Evolutionary conservation across 2,329 filamentous ascomycete species (phyloP), one percentile per base, ranked within the genome.

Genomic region (Mariannaea sp.): DNA sequence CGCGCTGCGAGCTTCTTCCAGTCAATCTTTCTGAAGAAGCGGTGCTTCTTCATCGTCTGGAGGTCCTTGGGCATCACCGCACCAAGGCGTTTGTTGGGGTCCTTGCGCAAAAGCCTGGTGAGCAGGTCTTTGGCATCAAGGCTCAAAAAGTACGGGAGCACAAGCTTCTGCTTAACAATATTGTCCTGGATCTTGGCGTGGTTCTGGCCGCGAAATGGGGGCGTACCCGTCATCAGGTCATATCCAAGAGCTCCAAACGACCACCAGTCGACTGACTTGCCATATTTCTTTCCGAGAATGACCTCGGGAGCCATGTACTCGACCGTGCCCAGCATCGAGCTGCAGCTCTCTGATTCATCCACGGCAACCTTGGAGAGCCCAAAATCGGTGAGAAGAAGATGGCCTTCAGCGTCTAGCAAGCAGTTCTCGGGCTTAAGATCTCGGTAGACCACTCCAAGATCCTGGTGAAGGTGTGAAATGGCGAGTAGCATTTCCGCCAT

Each of bases 281-380:
- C 92, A 71, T 99, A 99, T 61, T 90, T 87, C 60, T 89, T 86
- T 56, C 92, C 92, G 57, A 87, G 83, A 56, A 99, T 85, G 45
- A 99, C 89, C 74, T 99, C 94, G 1, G 94, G 94, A 0, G 94
- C 95, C 94, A 99, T 99, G 80, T 99, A 99, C 71, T 97, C 94
- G 53, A 97, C 88, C 0, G 94, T 99, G 44, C 94, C 94, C 8
- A 97, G 84, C 61, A 97, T 88, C 35, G 91, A 96, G 73, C 92
- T 90, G 79, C 93, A 97, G 49, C 71, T 77, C 35, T 85, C 85
- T 3, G 68, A 65, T 16, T 68, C 66, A 53, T 92, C 87, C 13
- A 94, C 82, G 1, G 92, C 87, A 26, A 97, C 94, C 74, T 99
- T 99, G 75, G 90, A 96, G 14, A 99, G 83, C 4, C 94, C 94